Percentiles rank a stretch among this genome's conserved stretches.
These are phyloP conservation scores for Escovopsis weberi DNA, from an alignment of 2,329 filamentous ascomycete genomes.

Conservation along the genomic window DNA sequence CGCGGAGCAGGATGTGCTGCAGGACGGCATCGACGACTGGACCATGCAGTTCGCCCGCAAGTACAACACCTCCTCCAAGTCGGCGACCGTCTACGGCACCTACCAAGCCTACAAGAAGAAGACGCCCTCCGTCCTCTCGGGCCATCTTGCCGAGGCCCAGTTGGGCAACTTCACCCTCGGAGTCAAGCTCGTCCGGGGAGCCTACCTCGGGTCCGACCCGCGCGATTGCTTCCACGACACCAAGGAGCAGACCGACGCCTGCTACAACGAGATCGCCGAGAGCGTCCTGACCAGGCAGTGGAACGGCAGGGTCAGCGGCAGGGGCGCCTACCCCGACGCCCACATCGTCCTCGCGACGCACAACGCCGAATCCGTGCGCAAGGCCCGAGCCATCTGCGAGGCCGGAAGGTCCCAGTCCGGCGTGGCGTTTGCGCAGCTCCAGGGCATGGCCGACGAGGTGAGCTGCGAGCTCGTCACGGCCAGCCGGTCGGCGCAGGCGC, in stretches of 20 bases:
- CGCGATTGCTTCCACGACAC: conserved; percentile 57
- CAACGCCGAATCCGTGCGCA: conserved; percentile 57
- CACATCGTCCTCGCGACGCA: conserved; percentile 68
- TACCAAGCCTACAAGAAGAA: conserved; percentile 66
- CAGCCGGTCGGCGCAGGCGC: conserved; percentile 15
- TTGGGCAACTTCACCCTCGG: conserved; percentile 51
- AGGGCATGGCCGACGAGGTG: conserved; percentile 93
- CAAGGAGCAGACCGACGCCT: conserved; percentile 54
- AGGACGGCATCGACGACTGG: conserved; percentile 70
- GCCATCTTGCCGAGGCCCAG: conserved; percentile 44
- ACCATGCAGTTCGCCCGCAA: conserved; percentile 60
- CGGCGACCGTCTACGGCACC: conserved; percentile 63
- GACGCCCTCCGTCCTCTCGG: conserved; percentile 38
- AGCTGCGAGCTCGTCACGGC: conserved; percentile 45
- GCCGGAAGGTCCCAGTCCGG: conserved; percentile 24
- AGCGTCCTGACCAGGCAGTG: conserved; percentile 47
- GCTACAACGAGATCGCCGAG: conserved; percentile 58
- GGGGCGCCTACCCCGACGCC: conserved; percentile 38
- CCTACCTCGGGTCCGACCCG: conserved; percentile 57
- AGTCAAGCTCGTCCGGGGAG: conserved; percentile 62
- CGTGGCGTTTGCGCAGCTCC: conserved; percentile 50
- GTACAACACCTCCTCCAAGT: conserved; percentile 52
- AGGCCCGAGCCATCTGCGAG: conserved; percentile 37
- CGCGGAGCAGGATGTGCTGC: conserved; percentile 68
- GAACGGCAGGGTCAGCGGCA: conserved; percentile 20